Evolutionary conservation across 2,329 filamentous ascomycete genomes (phyloP), one percentile per base, ranked within the genome.

Genomic region (Sporothrix variecibatus): DNA sequence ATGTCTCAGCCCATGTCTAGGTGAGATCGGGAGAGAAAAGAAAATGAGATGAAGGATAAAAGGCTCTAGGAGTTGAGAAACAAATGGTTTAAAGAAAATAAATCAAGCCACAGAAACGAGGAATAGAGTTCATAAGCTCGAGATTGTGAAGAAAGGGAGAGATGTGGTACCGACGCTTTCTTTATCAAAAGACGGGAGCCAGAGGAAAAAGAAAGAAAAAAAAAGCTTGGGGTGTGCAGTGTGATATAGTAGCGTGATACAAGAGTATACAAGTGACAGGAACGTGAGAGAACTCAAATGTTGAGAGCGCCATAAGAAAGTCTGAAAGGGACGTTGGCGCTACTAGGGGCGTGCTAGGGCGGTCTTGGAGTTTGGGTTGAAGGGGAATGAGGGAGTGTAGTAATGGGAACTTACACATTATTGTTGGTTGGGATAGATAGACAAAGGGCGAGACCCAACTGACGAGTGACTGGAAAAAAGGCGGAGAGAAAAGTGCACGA

Each of bases 1-100:
- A 46, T 40, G 51, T 40, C 68, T 71, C 68, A 60, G 31, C 62
- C 68, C 68, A 71, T 71, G 68, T 71, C 68, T 71, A 28, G n/a
- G 49, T 17, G 51, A 43, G 51, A 60, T n/a, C 51, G 34, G 12
- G 51, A 26, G n/a, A 38, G 51, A 46, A 20, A 28, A 17, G n/a
- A 1, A 15, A 28, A n/a, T n/a, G n/a, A 23, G 51, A 28, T 53
- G 11, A 60, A 43, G 17, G n/a, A 28, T 28, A 20, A 3, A 49
- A 58, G 49, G 31, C 20, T 34, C 17, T 28, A 64, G 51, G 15
- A 38, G 3, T 31, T 60, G 9, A 26, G 31, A 53, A 53, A 4
- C 26, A 34, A 34, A 9, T 12, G 15, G 49, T 34, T 31, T 20
- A 34, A 28, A 46, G 9, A 23, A 23, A 49, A 46, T 31, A 26